Evolutionary conservation across 352 stramenopile species (phyloP).

Genomic region (Globisporangium polare): DNA sequence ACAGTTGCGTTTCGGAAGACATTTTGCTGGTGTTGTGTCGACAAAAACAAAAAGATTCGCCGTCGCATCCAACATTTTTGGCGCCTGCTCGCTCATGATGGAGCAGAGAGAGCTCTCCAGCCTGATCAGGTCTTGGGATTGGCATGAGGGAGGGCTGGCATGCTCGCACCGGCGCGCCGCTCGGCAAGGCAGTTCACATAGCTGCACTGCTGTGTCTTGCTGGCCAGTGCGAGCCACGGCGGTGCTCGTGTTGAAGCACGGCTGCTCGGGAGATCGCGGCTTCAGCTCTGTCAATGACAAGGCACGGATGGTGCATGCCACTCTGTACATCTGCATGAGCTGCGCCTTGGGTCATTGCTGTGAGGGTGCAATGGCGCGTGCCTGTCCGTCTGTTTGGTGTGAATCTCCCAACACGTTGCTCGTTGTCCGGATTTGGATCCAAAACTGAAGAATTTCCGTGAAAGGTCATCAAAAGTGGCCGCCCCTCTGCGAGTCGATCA

Average conservation of each 20-base stretch:
- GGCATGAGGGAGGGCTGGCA: no score
- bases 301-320: no score
- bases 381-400: background rate
- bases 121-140: background rate
- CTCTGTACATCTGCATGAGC: no score
- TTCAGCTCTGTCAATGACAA: no score
- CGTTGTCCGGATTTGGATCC: background rate
- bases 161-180: no score
- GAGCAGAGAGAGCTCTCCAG: constrained; percentile 4
- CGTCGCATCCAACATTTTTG: background rate
- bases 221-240: no score
- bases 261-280: no score
- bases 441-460: background rate
- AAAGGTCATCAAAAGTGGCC: background rate
- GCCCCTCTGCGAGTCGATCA: no score
- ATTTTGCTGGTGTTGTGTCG: constrained; percentile 9
- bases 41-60: constrained; percentile 8
- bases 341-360: no score
- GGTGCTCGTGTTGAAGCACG: no score
- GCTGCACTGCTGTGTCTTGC: background rate
- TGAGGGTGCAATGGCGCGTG: no score
- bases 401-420: background rate
- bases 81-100: background rate
- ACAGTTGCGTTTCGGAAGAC: background rate
- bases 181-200: background rate